These are phyloP conservation scores for Hyaloscypha variabilis DNA, from an alignment of 495 filamentous ascomycete species.

Conservation along the genomic window DNA sequence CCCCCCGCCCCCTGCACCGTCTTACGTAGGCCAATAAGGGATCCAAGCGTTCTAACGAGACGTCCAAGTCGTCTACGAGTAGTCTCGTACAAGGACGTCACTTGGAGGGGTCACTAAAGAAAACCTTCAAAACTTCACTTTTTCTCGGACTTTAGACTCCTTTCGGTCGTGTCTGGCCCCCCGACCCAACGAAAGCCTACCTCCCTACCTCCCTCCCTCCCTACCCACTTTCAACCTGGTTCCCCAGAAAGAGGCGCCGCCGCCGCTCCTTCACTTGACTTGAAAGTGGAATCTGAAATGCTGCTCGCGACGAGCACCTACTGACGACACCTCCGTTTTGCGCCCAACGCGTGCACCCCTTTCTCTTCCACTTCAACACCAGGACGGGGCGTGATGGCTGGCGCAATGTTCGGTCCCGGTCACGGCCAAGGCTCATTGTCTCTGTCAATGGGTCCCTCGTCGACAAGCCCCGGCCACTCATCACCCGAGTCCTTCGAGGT, in stretches of 20 bases:
- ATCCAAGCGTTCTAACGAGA: background rate
- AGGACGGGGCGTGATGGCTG: background rate
- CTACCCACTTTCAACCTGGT: background rate
- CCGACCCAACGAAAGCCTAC: background rate
- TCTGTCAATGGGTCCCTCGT: slow-evolving; percentile 3
- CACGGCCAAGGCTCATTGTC: slow-evolving; percentile 14
- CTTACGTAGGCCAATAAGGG: background rate
- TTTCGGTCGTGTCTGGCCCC: background rate
- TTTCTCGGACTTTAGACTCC: background rate
- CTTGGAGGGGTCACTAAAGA: background rate
- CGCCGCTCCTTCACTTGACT: background rate
- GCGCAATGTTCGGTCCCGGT: background rate
- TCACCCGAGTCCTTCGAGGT: slow-evolving; percentile 32
- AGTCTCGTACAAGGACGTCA: background rate
- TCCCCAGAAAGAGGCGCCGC: background rate
- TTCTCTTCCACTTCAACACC: background rate
- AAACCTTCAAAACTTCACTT: background rate
- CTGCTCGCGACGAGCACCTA: background rate
- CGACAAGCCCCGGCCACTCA: slow-evolving; percentile 25
- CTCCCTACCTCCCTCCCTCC: no score
- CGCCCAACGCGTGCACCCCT: background rate
- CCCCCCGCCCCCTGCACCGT: background rate
- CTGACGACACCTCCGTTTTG: background rate
- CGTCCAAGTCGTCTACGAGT: no score
- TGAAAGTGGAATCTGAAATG: background rate